Evolutionary conservation across 75 land plant species (phyloP), one percentile per base, ranked within the genome.

Genomic region (Ceratopteris richardii): DNA sequence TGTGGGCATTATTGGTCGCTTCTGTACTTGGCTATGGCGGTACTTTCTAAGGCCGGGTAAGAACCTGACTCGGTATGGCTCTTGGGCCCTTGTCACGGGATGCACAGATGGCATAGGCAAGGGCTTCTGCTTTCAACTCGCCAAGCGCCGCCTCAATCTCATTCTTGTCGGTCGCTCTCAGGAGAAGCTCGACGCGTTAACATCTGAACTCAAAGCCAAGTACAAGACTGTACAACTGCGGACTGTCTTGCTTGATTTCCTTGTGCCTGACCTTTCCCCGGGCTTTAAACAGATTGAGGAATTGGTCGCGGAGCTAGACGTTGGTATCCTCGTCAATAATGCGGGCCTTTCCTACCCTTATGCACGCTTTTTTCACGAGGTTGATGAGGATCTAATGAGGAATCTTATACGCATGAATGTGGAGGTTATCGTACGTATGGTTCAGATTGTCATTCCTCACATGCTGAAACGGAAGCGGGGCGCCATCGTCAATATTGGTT

Each of bases 31-130:
- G 88, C 42, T 77, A 37, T 84, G 63, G 62, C 66, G 72, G 22
- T 57, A 51, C 31, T 88, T 84, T 62, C 65, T 88, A 30, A 56
- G 88, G 52, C 75, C 86, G 25, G 61, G 67, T 17, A 89, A 85
- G 72, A 58, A 80, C 53, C 72, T 84, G 25, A 62, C 48, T 0
- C 55, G 74, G 23, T 95, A 95, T 64, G 96, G 99, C 10, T 74
- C 82, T 5, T 95, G 99, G 99, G 97, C 99, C 0, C 47, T 95
- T 2, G 78, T 95, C 40, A 95, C 99, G 23, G 99, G 97, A 0
- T 51, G 83, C 51, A 90, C 91, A 0, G 96, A 90, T 55, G 99
- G 99, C 26, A 95, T 95, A 29, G 99, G 99, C 23, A 73, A 66
- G 29, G 77, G 72, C 31, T 75, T 90, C 63, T 72, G 83, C 61